Evolutionary conservation across 768 basidiomycete species (phyloP).

Genomic region (Phanerochaete sordida): DNA sequence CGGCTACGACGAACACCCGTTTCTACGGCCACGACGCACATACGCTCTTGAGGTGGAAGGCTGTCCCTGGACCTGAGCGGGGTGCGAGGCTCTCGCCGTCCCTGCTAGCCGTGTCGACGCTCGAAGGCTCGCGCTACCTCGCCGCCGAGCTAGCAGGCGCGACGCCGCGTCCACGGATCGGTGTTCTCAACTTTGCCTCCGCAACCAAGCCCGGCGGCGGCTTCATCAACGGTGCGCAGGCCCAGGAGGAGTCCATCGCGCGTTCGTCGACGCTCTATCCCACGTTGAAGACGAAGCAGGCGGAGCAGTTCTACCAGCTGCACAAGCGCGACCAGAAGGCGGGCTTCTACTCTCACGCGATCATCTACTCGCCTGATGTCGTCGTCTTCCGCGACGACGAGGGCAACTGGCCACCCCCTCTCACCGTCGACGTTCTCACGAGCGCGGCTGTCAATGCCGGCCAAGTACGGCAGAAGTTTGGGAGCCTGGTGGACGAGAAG

Average conservation of each 20-base stretch:
- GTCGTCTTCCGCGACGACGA: slow-evolving; percentile 60
- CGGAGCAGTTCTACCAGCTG: slow-evolving; percentile 57
- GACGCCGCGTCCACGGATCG: no score
- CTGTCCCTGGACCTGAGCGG: no score
- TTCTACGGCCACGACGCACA: no score
- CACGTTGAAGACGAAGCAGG: slow-evolving; percentile 52
- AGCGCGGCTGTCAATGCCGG: slow-evolving; percentile 76
- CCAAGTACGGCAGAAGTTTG: slow-evolving; percentile 28
- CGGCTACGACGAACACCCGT: no score
- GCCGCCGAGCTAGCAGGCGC: no score
- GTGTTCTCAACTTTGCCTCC: slow-evolving; percentile 77
- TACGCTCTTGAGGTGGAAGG: no score
- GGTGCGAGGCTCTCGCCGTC: no score
- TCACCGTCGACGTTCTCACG: slow-evolving; percentile 65
- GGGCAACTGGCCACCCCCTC: slow-evolving; percentile 53
- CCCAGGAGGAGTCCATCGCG: slow-evolving; percentile 80
- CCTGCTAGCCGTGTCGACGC: no score
- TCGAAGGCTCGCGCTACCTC: no score
- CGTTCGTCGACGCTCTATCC: slow-evolving; percentile 70
- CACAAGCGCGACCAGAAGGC: slow-evolving; percentile 44
- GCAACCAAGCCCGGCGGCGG: slow-evolving; percentile 77
- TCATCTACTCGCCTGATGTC: slow-evolving; percentile 69
- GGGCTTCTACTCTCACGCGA: slow-evolving; percentile 71
- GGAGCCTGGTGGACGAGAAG: slow-evolving; percentile 21
- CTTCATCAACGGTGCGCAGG: slow-evolving; percentile 67